These are phyloP conservation scores for Kalaharituber pfeilii DNA, from an alignment of 2,329 filamentous ascomycete genomes.

Conservation along the genomic window DNA sequence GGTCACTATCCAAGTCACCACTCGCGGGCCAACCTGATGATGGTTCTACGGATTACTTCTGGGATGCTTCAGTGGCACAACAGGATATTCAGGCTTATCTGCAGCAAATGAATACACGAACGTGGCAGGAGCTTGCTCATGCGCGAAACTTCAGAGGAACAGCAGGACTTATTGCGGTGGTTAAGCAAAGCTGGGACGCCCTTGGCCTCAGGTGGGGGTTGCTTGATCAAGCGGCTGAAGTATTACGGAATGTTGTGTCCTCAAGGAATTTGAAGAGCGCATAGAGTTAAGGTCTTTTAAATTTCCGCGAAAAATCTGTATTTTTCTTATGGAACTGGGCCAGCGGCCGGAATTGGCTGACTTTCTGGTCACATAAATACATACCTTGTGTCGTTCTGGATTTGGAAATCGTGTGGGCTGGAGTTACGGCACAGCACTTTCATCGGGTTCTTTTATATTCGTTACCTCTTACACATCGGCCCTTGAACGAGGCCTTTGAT, in stretches of 20 bases:
- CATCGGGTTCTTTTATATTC: too few species aligned
- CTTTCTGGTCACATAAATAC: too few species aligned
- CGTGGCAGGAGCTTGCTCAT: constrained; percentile 14
- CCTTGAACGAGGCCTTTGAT: too few species aligned
- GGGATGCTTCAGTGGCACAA: constrained; percentile 10
- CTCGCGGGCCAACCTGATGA: not conserved
- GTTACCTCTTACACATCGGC: too few species aligned
- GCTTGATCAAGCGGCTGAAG: constrained; percentile 14
- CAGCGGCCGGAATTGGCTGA: too few species aligned
- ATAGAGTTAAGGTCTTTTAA: too few species aligned
- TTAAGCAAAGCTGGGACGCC: constrained; percentile 15
- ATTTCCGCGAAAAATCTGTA: too few species aligned
- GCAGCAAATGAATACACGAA: constrained; percentile 16
- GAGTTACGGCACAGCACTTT: too few species aligned
- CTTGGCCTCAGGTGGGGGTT: constrained; percentile 12
- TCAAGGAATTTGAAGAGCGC: not conserved
- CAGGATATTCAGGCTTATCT: constrained; percentile 16
- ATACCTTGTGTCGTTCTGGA: too few species aligned
- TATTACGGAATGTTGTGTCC: constrained; percentile 9
- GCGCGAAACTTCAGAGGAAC: constrained; percentile 13
- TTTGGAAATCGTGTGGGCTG: too few species aligned
- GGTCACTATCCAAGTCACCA: constrained; percentile 6
- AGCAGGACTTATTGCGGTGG: constrained; percentile 12
- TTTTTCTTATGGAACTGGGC: too few species aligned
- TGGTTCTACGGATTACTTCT: constrained; percentile 7